Evolutionary conservation across 345 rosid species (phyloP), one percentile per base, ranked within the genome.

Genomic region (Psidium friedrichsthalianum): DNA sequence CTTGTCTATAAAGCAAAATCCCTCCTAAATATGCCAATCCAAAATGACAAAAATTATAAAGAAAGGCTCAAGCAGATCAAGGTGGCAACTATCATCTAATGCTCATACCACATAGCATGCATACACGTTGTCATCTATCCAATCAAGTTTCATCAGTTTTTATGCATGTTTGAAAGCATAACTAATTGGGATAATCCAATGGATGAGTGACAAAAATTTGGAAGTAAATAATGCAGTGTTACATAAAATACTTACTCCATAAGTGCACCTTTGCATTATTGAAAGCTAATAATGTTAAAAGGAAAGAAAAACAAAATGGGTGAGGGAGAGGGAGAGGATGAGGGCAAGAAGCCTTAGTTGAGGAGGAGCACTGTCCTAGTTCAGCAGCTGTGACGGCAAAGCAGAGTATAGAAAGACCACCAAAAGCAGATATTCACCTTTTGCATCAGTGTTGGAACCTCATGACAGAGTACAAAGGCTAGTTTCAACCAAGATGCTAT

Each of bases 401-500:
- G 80, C 14, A 36, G 25, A 36, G 8, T 29, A 29, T 6, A 14
- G 15, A 32, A 69, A 36, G 25, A 36, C 58, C 24, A 44, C 29
- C 58, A 29, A 86, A 54, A 53, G 64, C 82, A 53, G 78, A 83
- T 51, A 55, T 51, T 88, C 83, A 97, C 99, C 99, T 97, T 94
- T 84, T 92, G 94, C 88, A 94, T 90, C 83, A 94, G 91, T 55
- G 89, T 54, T 51, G 98, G 98, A 89, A 92, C 94, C 88, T 96
- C 98, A 84, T 93, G 91, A 88, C 96, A 90, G 84, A 91, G 96
- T 57, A 95, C 92, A 91, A 95, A 97, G 86, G 99, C 98, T 80
- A 93, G 85, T 90, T 64, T 92, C 91, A 97, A 88, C 94, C 94
- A 95, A 74, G 92, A 89, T n/a, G 90, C 92, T 88, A 91, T 86